Evolutionary conservation across 83 land plant genomes (phyloP).

Genomic region (Picea engelmannii): DNA sequence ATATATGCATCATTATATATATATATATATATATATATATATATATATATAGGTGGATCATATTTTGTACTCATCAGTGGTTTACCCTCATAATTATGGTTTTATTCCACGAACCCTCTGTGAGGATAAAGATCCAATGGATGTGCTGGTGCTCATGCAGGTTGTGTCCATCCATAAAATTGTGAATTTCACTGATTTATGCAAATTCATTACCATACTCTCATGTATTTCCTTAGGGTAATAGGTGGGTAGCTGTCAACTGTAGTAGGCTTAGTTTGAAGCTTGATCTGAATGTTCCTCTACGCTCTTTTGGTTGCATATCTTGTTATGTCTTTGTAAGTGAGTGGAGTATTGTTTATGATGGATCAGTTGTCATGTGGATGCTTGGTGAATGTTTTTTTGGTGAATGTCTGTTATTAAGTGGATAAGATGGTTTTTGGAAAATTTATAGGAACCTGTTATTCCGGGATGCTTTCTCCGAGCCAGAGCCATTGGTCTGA

Average conservation of each 20-base stretch:
- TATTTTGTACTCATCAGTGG: constrained; percentile 83
- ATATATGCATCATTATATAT: too few relatives aligned
- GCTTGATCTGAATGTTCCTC: too few relatives aligned
- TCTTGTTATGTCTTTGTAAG: neutral
- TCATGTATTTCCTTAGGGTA: neutral
- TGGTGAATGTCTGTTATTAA: neutral
- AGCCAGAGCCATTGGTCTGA: constrained; percentile 64
- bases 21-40: too few relatives aligned
- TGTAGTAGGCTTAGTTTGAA: too few relatives aligned
- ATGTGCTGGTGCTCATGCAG: constrained; percentile 85
- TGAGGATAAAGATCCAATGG: constrained; percentile 93
- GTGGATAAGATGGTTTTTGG: neutral
- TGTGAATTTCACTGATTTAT: neutral
- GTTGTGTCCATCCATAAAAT: constrained; percentile 19
- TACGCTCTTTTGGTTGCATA: neutral
- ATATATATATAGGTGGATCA: constrained; percentile 66
- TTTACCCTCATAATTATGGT: constrained; percentile 93
- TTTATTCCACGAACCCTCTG: constrained; percentile 91
- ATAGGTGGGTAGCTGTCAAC: neutral
- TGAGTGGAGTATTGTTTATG: too few relatives aligned
- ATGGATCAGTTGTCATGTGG: too few relatives aligned
- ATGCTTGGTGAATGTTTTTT: neutral
- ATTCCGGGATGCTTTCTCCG: constrained; percentile 25
- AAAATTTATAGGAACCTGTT: constrained; percentile 20
- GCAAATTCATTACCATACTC: neutral